phyloP scores from a whole-genome alignment of 768 basidiomycete species.

The Agaricus blazei region DNA sequence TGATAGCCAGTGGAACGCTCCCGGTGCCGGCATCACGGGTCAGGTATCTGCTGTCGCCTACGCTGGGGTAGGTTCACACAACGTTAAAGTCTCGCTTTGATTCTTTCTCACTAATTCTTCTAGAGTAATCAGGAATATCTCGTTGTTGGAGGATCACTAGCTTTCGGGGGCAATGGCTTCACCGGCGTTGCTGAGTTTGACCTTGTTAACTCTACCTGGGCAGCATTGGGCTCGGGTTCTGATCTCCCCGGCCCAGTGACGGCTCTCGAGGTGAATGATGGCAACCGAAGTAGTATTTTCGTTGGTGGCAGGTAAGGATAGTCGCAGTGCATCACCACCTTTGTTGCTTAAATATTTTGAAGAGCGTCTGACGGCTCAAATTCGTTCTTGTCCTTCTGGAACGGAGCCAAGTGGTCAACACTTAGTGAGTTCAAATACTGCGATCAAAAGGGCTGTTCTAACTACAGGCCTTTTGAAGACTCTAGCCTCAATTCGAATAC shows the following conservation, averaged over 20 bases:
- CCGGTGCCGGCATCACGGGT: constrained; percentile 79
- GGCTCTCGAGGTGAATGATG: constrained; percentile 79
- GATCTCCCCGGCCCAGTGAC: constrained; percentile 87
- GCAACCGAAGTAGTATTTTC: constrained; percentile 80
- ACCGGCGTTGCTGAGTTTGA: constrained; percentile 73
- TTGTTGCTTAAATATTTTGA: not conserved
- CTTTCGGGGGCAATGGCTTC: constrained; percentile 54
- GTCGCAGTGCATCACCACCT: not conserved
- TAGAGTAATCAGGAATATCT: constrained; percentile 66
- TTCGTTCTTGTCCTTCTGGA: constrained; percentile 80
- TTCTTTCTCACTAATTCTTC: constrained; percentile 8
- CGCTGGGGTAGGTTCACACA: constrained; percentile 60
- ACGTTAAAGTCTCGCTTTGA: constrained; percentile 2
- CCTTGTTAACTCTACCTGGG: constrained; percentile 74
- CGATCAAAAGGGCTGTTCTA: constrained; percentile 2
- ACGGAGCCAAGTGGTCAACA: constrained; percentile 71
- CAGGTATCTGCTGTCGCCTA: constrained; percentile 75
- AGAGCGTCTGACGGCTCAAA: constrained; percentile 55
- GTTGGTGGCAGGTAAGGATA: constrained; percentile 77
- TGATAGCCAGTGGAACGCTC: constrained; percentile 70
- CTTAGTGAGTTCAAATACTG: constrained; percentile 41
- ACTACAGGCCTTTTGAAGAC: constrained; percentile 29
- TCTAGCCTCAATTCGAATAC: constrained; percentile 51
- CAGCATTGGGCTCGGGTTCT: constrained; percentile 49
- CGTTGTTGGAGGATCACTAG: constrained; percentile 76